Evolutionary conservation across 2,329 filamentous ascomycete genomes (phyloP), one percentile per base, ranked within the genome.

Genomic region (Colletotrichum salicis): DNA sequence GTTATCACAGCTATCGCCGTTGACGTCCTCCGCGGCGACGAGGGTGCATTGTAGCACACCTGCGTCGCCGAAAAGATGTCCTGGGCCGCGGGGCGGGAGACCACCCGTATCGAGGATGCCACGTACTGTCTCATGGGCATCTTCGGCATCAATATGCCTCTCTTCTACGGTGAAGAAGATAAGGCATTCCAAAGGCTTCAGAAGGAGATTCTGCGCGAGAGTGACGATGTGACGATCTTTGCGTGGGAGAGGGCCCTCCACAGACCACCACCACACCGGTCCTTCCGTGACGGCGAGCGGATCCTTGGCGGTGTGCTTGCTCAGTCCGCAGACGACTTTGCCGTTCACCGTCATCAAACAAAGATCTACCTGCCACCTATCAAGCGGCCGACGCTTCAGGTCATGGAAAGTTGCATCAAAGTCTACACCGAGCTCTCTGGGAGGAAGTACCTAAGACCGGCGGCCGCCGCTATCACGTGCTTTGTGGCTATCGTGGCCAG

Each of bases 41-140:
- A 12, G 11, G 24, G 75, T 67, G 7, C 41, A 8, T 63, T 77
- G 60, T 37, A 65, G 27, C 35, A 60, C 27, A 69, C 67, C 33
- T 73, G 73, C 67, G 63, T 75, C 10, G 75, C 76, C 1, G 54
- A 60, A 5, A 74, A 75, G 56, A 79, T 79, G 76, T 77, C 74
- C 11, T 79, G 77, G 78, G 76, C 74, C 19, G 68, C 76, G 1
- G 51, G 51, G 0, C 64, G 78, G 33, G 19, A 70, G 55, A 78
- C 75, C 1, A 76, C 71, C 1, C 67, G 74, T 1, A 4, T 51
- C 48, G 73, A 78, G 58, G 77, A 80, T 62, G 48, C 56, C 5
- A 76, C 77, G 1, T 79, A 79, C 45, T 76, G 75, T 19, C 67
- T 79, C 5, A 29, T 79, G 11, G 78, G 78, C 12, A 60, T 80